These are phyloP conservation scores for Saccharomycopsis sp. DNA, from an alignment of 805 yeast genomes.

Conservation along the genomic window DNA sequence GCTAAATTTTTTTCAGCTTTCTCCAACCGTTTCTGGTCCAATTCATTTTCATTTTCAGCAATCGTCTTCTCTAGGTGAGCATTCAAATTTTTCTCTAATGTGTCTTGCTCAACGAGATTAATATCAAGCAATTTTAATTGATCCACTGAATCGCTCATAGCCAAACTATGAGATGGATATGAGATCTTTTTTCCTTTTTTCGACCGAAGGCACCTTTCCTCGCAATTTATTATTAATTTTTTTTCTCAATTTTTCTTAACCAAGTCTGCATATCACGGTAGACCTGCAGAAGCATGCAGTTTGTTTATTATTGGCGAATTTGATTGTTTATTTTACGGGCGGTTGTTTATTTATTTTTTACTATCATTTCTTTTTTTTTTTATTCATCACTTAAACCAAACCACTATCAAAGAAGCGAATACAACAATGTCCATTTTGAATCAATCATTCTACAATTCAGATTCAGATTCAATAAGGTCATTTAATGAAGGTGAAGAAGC, in stretches of 20 bases:
- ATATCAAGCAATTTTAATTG: conserved; percentile 36
- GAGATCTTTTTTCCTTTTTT: background rate
- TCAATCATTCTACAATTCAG: conserved; percentile 6
- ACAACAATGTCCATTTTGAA: background rate
- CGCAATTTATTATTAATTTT: background rate
- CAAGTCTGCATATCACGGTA: too few species aligned
- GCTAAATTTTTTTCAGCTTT: conserved; percentile 49
- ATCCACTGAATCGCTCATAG: background rate
- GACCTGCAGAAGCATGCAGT: background rate
- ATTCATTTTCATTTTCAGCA: conserved; percentile 54
- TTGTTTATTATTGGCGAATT: background rate
- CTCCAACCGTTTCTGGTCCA: conserved; percentile 69
- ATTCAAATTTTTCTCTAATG: conserved; percentile 69
- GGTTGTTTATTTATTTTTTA: too few species aligned
- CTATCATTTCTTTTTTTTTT: too few species aligned
- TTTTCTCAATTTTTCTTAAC: too few species aligned
- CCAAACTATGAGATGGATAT: background rate
- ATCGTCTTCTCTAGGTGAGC: conserved; percentile 59
- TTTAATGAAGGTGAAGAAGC: background rate
- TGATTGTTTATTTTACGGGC: background rate
- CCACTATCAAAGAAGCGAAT: background rate
- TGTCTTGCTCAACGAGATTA: conserved; percentile 67
- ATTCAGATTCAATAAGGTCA: conserved; percentile 4
- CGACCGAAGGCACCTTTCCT: background rate
- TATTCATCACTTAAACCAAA: too few species aligned